Evolutionary conservation across 805 yeast species (phyloP), one percentile per base, ranked within the genome.

Genomic region (Ogataea populi-albae): DNA sequence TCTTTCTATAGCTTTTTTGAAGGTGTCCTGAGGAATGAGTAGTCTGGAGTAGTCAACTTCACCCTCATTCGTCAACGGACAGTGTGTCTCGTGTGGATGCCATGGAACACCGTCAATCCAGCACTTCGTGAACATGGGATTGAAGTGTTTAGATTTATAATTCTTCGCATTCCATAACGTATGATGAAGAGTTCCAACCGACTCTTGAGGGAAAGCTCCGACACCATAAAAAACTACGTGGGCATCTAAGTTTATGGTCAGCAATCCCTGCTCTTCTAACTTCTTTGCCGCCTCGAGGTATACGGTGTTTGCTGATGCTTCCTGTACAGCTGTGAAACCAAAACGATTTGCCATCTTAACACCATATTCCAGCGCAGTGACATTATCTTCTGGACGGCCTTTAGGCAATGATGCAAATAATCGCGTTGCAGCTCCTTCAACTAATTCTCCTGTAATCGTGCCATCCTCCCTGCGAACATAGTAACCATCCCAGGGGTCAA

Each of bases 31-130:
- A 20, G 57, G 57, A 39, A 52, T 50, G 41, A 52, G 37, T 10
- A 52, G 35, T 20, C 47, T 41, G 9, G 37, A 30, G 29, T 35
- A 43, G 33, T 49, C 49, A 17, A 47, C 46, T 32, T 46, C 40
- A 14, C 47, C 55, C 3, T 50, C 50, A 22, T 38, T 41, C 2
- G 42, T 40, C 25, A 52, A 34, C 7, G 52, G 46, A 32, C 51
- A 47, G 25, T 52, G 54, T 15, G 55, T 45, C 23, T 49, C 43
- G 28, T 52, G 48, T 22, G 54, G 52, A 26, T 35, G 41, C 55
- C 57, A 50, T 19, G 57, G 57, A 16, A 52, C 57, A 38, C 57
- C 57, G 34, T 52, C 57, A 21, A 52, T 34, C 57, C 57, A 52
- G 33, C 46, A 50, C 35, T 52, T 50, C 27, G 52, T 41, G 35